Conservation (phyloP, 176 grass and related monocot genomes). For the Musa beccarii region DNA sequence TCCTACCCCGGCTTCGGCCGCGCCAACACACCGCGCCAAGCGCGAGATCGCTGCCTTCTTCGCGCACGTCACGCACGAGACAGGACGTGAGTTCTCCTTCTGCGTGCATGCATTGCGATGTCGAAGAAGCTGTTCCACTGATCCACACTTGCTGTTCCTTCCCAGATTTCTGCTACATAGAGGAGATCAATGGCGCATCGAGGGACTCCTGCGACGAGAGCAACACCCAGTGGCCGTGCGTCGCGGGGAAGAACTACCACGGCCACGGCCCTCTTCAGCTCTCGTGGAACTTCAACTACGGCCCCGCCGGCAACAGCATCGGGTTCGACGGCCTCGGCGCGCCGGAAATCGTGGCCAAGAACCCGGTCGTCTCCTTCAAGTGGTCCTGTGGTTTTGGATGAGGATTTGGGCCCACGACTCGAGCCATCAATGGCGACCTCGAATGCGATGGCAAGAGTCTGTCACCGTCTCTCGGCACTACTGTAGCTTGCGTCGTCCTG, state of each 20-base stretch:
- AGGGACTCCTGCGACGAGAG: slow-evolving; percentile 46
- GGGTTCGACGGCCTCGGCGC: slow-evolving; percentile 58
- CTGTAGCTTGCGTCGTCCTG: too few species aligned
- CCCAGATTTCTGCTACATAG: too few species aligned
- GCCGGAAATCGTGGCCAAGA: slow-evolving; percentile 52
- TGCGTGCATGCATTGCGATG: too few species aligned
- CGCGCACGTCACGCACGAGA: too few species aligned
- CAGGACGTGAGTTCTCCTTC: too few species aligned
- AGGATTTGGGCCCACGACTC: slow-evolving; percentile 49
- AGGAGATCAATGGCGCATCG: too few species aligned
- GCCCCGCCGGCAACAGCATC: slow-evolving; percentile 52
- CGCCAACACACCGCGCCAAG: too few species aligned
- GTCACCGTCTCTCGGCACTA: too few species aligned
- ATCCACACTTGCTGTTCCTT: too few species aligned
- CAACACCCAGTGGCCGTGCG: slow-evolving; percentile 45
- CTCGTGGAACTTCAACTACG: slow-evolving; percentile 93
- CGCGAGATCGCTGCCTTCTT: too few species aligned
- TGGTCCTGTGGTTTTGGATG: slow-evolving; percentile 70
- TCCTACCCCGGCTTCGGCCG: too few species aligned
- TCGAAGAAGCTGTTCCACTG: too few species aligned
- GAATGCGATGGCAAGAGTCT: slow-evolving; percentile 44
- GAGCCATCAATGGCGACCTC: slow-evolving; percentile 43
- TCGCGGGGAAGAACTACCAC: slow-evolving; percentile 64
- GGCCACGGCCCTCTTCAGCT: slow-evolving; percentile 66
- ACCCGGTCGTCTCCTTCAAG: slow-evolving; percentile 52